These are phyloP conservation scores for Spergularia bocconei DNA, from an alignment of 148 eudicot species.

Conservation along the genomic window DNA sequence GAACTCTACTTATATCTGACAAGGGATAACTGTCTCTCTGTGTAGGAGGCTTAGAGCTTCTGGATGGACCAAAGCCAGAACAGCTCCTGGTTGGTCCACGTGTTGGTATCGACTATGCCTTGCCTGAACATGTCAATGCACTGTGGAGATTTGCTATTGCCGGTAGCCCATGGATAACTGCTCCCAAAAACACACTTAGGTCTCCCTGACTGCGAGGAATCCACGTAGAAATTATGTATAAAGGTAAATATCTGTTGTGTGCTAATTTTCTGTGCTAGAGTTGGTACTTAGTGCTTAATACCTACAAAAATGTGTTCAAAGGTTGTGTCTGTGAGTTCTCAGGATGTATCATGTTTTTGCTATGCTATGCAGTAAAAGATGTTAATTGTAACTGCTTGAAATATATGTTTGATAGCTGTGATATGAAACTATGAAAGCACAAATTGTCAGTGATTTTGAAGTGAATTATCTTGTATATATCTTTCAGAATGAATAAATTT, in stretches of 20 bases:
- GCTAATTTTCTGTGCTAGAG: neutral
- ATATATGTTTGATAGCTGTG: neutral
- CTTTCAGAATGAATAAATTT: slow-evolving; percentile 7
- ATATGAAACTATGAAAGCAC: neutral
- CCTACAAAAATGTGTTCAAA: no score
- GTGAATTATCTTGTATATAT: slow-evolving; percentile 14
- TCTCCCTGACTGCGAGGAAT: slow-evolving; percentile 31
- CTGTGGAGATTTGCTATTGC: slow-evolving; percentile 90
- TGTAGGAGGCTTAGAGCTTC: slow-evolving; percentile 76
- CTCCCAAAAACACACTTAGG: slow-evolving; percentile 77
- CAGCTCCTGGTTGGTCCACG: slow-evolving; percentile 78
- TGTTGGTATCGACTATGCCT: slow-evolving; percentile 87
- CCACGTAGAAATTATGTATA: neutral
- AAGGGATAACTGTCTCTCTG: neutral
- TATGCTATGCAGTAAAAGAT: neutral
- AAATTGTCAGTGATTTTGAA: slow-evolving; percentile 4
- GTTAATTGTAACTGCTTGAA: neutral
- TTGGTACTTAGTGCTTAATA: no score
- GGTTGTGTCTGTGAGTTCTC: no score
- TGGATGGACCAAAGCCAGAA: slow-evolving; percentile 88
- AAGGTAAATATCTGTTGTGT: slow-evolving; percentile 10
- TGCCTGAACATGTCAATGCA: slow-evolving; percentile 73
- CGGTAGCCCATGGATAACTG: slow-evolving; percentile 80
- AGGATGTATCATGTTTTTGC: no score
- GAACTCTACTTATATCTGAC: neutral